Base-by-base conservation (phyloP, 2,329 filamentous ascomycete species). In the Fusarium ramigenum region DNA sequence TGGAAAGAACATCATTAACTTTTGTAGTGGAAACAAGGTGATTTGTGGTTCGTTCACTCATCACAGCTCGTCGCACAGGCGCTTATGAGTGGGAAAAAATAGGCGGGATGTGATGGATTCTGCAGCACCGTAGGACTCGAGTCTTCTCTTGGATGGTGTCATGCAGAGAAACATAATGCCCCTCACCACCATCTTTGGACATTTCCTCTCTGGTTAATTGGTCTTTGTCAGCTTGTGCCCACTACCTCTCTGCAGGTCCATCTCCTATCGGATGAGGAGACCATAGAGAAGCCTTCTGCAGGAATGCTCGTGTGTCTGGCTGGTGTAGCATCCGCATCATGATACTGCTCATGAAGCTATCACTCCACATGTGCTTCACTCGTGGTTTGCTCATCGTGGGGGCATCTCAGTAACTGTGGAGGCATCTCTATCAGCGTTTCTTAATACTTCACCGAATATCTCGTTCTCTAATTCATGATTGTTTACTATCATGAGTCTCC, bases 101-200 rank as follows among this genome's bases (percentile, higher is more conserved):
- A 57, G 64, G 40, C 46, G 66, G 66, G 46, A 64, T 73, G 63
- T 70, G 71, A 73, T 74, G 64, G 66, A 44, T 50, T 66, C 50
- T 73, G 70, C 70, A 67, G 56, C 43, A 58, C 34, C 66, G 52
- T 69, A 74, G 71, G 71, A 72, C 71, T 73, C 59, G 56, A 56
- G 37, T 42, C 42, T 63, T 49, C 32, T 63, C 66, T 66, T 68
- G 66, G 74, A 76, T 78, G 77, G 77, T 78, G 77, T 77, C 73
- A 78, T 78, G 77, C 77, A 78, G 73, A 60, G 59, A 62, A 66
- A 57, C 54, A 62, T 32, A 66, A 42, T 69, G 69, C 69, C 72
- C 69, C 72, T 73, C 72, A 75, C 72, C 72, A 73, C 72, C 72
- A 61, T 70, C 59, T 61, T 59, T 59, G 54, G 21, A 39, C 49